Evolutionary conservation across 306 rosid genomes (phyloP).

Genomic region (Purshia tridentata): DNA sequence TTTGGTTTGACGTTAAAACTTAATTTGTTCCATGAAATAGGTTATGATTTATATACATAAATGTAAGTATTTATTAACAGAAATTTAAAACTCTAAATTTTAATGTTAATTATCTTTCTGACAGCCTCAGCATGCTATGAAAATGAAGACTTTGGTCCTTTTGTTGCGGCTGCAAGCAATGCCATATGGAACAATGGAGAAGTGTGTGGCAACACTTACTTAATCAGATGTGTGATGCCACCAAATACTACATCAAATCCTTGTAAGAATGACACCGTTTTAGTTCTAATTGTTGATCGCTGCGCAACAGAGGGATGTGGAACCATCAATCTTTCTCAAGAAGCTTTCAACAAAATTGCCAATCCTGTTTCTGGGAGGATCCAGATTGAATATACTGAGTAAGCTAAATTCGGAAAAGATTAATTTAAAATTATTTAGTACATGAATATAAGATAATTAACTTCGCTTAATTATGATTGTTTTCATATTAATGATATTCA

Average conservation of each 20-base stretch:
- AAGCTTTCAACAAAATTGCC: neutral
- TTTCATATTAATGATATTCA: no score
- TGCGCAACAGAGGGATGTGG: neutral
- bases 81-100: neutral
- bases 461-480: no score
- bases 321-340: constrained; percentile 8
- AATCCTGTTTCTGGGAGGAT: constrained; percentile 1
- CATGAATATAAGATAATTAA: no score
- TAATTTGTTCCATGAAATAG: no score
- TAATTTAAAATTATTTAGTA: neutral
- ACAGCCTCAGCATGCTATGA: neutral
- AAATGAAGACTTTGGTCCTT: neutral
- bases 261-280: neutral
- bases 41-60: no score
- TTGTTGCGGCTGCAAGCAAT: neutral
- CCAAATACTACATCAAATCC: neutral
- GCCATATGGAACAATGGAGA: neutral
- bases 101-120: neutral
- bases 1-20: no score
- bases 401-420: no score
- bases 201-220: neutral
- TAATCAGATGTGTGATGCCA: neutral
- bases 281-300: neutral
- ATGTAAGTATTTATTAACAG: neutral
- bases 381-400: neutral